Conservation (phyloP, 2,329 filamentous ascomycete genomes). For the Xylaria sp. region DNA sequence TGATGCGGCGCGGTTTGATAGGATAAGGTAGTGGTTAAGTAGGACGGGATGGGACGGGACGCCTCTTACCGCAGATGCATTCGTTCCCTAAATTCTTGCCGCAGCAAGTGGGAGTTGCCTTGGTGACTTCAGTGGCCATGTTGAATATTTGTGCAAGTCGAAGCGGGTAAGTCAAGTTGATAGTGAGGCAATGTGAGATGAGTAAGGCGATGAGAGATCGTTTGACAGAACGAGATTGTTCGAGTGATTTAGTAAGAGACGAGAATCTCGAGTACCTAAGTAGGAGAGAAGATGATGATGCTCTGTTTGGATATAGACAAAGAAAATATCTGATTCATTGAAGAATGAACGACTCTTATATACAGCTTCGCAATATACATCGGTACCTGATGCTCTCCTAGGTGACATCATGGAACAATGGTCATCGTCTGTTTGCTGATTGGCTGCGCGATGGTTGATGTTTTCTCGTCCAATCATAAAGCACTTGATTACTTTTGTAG, state of each 20-base stretch:
- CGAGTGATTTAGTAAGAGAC: background rate
- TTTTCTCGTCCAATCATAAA: constrained; percentile 20
- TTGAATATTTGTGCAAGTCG: constrained; percentile 22
- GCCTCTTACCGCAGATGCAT: constrained; percentile 66
- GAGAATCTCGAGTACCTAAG: too few species aligned
- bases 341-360: constrained; percentile 5
- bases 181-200: background rate
- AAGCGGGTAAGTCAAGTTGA: background rate
- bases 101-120: constrained; percentile 59
- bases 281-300: background rate
- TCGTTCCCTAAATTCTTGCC: constrained; percentile 54
- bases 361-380: background rate
- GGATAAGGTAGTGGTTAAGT: too few species aligned
- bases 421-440: constrained; percentile 24
- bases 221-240: background rate
- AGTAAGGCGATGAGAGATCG: background rate
- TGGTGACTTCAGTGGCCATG: constrained; percentile 43
- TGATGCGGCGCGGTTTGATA: too few species aligned
- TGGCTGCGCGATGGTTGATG: background rate
- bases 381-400: background rate
- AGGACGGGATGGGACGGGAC: too few species aligned
- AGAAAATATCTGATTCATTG: background rate
- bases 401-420: constrained; percentile 25
- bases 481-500: constrained; percentile 24
- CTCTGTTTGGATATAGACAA: background rate